Evolutionary conservation across 495 filamentous ascomycete genomes (phyloP).

Genomic region (Penicillium paxilli): DNA sequence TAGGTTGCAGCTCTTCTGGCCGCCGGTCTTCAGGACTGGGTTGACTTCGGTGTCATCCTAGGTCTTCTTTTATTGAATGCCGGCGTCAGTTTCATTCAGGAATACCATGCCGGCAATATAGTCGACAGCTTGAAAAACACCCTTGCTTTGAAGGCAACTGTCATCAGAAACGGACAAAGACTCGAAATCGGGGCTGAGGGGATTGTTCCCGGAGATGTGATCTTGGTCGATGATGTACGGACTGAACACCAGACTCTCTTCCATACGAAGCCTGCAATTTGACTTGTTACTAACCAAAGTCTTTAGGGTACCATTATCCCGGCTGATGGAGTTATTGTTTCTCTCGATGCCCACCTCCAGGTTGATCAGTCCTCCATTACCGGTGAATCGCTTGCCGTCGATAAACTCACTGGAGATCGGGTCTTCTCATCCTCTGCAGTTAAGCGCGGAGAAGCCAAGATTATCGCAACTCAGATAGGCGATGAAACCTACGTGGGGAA

Average conservation of each 20-base stretch:
- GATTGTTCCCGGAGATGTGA: slow-evolving; percentile 87
- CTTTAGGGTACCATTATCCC: slow-evolving; percentile 77
- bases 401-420: slow-evolving; percentile 76
- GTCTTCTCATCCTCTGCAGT: slow-evolving; percentile 84
- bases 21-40: slow-evolving; percentile 73
- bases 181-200: slow-evolving; percentile 73
- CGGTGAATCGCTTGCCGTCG: slow-evolving; percentile 88
- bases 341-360: slow-evolving; percentile 77
- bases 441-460: slow-evolving; percentile 84
- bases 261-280: slow-evolving; percentile 8
- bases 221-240: slow-evolving; percentile 78
- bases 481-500: slow-evolving; percentile 88
- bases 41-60: slow-evolving; percentile 78
- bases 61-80: slow-evolving; percentile 79
- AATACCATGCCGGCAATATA: slow-evolving; percentile 87
- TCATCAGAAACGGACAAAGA: slow-evolving; percentile 72
- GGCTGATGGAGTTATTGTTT: slow-evolving; percentile 82
- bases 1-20: slow-evolving; percentile 74
- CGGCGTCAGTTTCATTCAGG: slow-evolving; percentile 81
- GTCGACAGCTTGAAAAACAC: slow-evolving; percentile 92
- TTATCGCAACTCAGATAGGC: slow-evolving; percentile 79
- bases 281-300: not conserved
- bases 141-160: slow-evolving; percentile 80
- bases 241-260: too few species aligned
- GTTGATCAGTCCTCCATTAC: slow-evolving; percentile 92